A percentile compares a stretch with the other conserved stretches of the same genome.
Conservation (phyloP, 108 stramenopile species). For the Nitzschia inconspicua region DNA sequence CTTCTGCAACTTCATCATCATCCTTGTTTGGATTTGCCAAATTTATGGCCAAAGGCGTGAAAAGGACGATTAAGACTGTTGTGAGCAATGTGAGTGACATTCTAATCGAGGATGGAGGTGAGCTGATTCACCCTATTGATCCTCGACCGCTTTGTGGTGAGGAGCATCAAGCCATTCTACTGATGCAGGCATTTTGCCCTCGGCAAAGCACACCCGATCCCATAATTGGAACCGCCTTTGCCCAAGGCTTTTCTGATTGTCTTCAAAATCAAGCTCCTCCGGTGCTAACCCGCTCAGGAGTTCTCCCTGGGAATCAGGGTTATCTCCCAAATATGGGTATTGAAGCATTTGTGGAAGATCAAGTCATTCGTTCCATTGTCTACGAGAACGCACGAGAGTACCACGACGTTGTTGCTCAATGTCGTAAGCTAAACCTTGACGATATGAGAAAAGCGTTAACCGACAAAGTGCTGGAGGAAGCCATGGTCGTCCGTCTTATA, state of each 20-base stretch:
- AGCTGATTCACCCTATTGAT: conserved; percentile 63
- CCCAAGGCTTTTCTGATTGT: conserved; percentile 65
- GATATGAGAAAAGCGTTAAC: conserved; percentile 43
- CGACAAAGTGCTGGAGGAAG: conserved; percentile 39
- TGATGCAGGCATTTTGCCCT: conserved; percentile 78
- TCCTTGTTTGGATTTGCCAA: conserved; percentile 66
- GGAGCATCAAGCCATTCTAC: conserved; percentile 62
- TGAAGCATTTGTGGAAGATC: conserved; percentile 32
- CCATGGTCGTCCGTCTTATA: conserved; percentile 41
- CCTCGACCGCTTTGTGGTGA: conserved; percentile 57
- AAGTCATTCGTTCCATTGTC: conserved; percentile 36
- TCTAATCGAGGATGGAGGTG: conserved; percentile 54
- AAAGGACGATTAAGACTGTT: conserved; percentile 39
- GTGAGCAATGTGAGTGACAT: conserved; percentile 53
- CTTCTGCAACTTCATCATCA: conserved; percentile 23
- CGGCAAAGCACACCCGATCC: conserved; percentile 74
- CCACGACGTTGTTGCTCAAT: conserved; percentile 64
- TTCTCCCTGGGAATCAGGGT: conserved; percentile 56
- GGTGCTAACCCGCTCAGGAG: conserved; percentile 52
- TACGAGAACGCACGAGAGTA: conserved; percentile 66
- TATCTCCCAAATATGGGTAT: conserved; percentile 58
- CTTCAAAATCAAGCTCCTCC: conserved; percentile 55
- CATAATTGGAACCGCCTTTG: conserved; percentile 60
- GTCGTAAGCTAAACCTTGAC: conserved; percentile 38
- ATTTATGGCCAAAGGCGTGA: conserved; percentile 77